Evolutionary conservation across 331 rosid genomes (phyloP).

Genomic region (Quercus phellos): DNA sequence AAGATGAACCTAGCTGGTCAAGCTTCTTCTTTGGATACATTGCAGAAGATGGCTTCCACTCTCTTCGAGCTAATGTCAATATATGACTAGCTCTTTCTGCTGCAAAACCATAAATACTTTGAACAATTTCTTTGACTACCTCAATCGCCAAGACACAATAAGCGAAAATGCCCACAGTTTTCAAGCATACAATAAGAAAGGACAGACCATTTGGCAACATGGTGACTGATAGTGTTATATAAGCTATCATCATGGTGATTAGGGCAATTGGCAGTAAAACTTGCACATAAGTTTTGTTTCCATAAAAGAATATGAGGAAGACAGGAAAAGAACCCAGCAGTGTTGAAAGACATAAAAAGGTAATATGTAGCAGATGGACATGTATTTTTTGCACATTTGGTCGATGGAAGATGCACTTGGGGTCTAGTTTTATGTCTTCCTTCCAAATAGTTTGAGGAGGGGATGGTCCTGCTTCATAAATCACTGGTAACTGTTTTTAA

Average conservation of each 20-base stretch:
- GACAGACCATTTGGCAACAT: slow-evolving; percentile 8
- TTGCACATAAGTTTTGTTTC: not conserved
- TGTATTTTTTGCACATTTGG: not conserved
- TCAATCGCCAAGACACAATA: slow-evolving; percentile 5
- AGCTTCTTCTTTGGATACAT: not conserved
- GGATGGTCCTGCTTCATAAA: not conserved
- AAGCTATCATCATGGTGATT: slow-evolving; percentile 4
- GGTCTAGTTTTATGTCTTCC: slow-evolving; percentile 2
- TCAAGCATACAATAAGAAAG: not conserved
- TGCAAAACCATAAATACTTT: not conserved
- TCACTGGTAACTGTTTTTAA: not conserved
- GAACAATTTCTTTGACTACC: slow-evolving; percentile 1
- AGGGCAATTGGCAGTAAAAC: slow-evolving; percentile 11
- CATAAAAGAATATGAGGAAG: not conserved
- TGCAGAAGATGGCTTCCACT: not conserved
- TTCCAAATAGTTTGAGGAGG: slow-evolving; percentile 16
- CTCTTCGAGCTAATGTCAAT: not conserved
- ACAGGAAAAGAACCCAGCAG: not conserved
- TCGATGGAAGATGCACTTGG: not conserved
- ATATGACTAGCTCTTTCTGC: not conserved
- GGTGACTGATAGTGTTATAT: slow-evolving; percentile 6
- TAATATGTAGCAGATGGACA: slow-evolving; percentile 4
- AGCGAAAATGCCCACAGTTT: not conserved
- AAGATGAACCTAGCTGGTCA: no score
- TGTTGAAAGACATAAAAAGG: slow-evolving; percentile 12